Percentiles rank a stretch among this genome's conserved stretches.
Conservation (phyloP, 192 early-diverging fungal species). For the Chytriomyces sp. region DNA sequence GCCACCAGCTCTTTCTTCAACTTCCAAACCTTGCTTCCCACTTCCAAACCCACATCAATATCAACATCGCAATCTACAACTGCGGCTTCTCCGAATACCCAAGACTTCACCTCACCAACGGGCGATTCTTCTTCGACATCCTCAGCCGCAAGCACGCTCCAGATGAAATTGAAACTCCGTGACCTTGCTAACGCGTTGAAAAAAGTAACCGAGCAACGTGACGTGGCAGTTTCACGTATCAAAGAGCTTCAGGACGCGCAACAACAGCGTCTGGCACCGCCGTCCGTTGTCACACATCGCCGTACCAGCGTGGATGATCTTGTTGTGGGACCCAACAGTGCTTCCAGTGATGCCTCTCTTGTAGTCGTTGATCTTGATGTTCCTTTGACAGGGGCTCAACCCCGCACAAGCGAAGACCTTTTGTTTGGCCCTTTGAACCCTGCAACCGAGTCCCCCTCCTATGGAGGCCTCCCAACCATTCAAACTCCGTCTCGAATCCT, state of each 20-base stretch:
- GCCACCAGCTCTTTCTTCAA: neutral
- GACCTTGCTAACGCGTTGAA: slow-evolving; percentile 38
- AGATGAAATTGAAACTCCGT: slow-evolving; percentile 41
- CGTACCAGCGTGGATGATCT: slow-evolving; percentile 11
- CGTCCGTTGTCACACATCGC: neutral
- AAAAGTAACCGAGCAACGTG: slow-evolving; percentile 35
- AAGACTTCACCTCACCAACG: neutral
- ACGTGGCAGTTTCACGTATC: slow-evolving; percentile 28
- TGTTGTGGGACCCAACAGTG: neutral
- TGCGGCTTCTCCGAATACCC: neutral
- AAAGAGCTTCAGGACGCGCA: slow-evolving; percentile 28
- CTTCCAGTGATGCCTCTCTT: neutral
- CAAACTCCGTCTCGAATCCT: neutral
- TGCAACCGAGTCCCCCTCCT: neutral
- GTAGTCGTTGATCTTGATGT: slow-evolving; percentile 4
- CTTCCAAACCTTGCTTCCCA: neutral
- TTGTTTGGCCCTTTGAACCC: neutral
- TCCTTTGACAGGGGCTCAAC: neutral
- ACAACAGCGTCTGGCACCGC: neutral
- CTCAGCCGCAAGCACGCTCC: slow-evolving; percentile 19
- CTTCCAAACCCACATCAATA: neutral
- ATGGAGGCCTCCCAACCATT: too few species aligned
- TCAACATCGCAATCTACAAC: neutral
- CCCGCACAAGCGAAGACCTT: slow-evolving; percentile 6
- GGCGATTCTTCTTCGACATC: neutral